Percentiles rank a stretch among this genome's conserved stretches.
Evolutionary conservation across 192 early-diverging fungal species (phyloP).

Genomic region (Coemansia furcata): DNA sequence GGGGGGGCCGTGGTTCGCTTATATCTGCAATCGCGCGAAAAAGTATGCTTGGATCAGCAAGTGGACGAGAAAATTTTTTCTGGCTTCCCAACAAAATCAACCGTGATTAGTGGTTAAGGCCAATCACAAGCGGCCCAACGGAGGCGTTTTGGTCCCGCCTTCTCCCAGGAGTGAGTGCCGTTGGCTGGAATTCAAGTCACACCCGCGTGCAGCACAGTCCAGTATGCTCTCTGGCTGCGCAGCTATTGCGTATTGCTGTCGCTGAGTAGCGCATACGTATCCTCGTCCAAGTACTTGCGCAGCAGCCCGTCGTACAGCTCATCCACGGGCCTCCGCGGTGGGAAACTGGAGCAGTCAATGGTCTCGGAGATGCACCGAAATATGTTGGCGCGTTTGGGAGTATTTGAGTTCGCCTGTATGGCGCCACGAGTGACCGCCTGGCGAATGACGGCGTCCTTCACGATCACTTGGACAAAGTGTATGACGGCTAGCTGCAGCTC

Average conservation of each 20-base stretch:
- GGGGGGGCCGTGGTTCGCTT: background rate
- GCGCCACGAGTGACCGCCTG: background rate
- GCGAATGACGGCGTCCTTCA: background rate
- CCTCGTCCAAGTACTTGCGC: conserved; percentile 5
- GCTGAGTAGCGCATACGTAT: background rate
- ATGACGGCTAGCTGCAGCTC: background rate
- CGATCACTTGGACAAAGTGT: background rate
- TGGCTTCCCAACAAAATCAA: conserved; percentile 21
- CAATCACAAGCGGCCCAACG: background rate
- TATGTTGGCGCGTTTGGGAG: background rate
- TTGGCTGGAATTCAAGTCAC: background rate
- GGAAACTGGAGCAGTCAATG: background rate
- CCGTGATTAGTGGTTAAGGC: background rate
- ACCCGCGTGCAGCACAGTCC: background rate
- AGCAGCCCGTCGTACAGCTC: conserved; percentile 1
- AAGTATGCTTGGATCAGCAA: conserved; percentile 3
- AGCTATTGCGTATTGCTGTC: background rate
- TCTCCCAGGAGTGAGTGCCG: background rate
- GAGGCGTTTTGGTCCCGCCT: background rate
- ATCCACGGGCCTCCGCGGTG: background rate
- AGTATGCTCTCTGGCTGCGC: background rate
- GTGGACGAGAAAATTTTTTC: conserved; percentile 25
- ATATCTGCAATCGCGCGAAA: background rate
- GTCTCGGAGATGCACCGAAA: background rate
- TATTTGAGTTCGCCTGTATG: background rate